A percentile compares a stretch with the other conserved stretches of the same genome.
These are phyloP conservation scores for Arachis monticola DNA, from an alignment of 331 rosid species.

Conservation along the genomic window DNA sequence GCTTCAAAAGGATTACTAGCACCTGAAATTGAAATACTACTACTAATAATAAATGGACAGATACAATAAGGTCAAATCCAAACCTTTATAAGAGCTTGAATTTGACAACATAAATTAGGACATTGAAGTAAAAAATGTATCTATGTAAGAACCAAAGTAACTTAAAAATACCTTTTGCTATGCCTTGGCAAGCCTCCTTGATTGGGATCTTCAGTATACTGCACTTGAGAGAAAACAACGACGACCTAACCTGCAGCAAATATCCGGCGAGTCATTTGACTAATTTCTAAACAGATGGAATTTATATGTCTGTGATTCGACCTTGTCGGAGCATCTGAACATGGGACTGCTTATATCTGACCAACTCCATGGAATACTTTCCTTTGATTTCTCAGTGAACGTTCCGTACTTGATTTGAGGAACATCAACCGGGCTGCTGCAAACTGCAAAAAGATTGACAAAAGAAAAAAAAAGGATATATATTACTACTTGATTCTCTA, in stretches of 20 bases:
- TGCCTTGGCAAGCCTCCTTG: conserved; percentile 55
- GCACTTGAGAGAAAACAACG: conserved; percentile 65
- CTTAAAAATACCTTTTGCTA: conserved; percentile 58
- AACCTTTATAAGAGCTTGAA: no score
- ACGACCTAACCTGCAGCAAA: conserved; percentile 60
- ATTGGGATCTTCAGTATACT: conserved; percentile 64
- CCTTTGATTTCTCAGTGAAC: conserved; percentile 45
- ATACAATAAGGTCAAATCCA: no score
- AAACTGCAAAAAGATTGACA: conserved; percentile 50
- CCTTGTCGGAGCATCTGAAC: conserved; percentile 70
- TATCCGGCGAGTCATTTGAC: not conserved
- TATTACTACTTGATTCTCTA: not conserved
- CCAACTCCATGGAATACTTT: conserved; percentile 64
- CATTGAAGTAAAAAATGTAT: conserved; percentile 11
- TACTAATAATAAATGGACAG: no score
- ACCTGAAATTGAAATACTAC: conserved; percentile 52
- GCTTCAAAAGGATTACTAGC: conserved; percentile 77
- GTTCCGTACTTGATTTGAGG: conserved; percentile 79
- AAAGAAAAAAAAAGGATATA: conserved; percentile 15
- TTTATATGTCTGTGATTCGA: conserved; percentile 30
- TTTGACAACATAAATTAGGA: not conserved
- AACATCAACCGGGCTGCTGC: conserved; percentile 75
- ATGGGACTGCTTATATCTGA: conserved; percentile 53
- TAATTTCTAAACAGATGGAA: conserved; percentile 29
- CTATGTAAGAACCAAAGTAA: conserved; percentile 27